phyloP scores from a whole-genome alignment of 352 stramenopile species.

The Hyaloperonospora brassicae region DNA sequence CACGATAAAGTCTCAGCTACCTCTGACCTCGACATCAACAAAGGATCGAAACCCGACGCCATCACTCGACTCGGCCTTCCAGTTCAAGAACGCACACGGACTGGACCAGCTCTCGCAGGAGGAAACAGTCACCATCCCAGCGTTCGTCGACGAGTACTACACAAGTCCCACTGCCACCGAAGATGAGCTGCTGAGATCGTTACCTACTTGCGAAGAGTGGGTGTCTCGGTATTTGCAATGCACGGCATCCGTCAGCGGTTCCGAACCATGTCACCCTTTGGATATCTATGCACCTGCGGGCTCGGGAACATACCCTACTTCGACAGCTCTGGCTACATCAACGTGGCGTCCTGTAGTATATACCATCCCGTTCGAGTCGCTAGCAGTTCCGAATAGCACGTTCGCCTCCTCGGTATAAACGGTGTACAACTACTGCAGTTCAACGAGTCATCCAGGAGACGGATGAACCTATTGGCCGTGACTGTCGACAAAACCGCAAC shows the following conservation, averaged over 20 bases:
- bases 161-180: conserved; percentile 42
- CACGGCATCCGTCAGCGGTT: conserved; percentile 15
- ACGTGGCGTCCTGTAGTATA: conserved; percentile 1
- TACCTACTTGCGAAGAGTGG: conserved; percentile 25
- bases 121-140: conserved; percentile 34
- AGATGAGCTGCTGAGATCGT: conserved; percentile 36
- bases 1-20: conserved; percentile 8
- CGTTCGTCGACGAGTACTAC: conserved; percentile 40
- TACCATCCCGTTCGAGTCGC: conserved; percentile 9
- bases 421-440: conserved; percentile 5
- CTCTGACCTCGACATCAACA: not conserved
- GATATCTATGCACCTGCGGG: conserved; percentile 3
- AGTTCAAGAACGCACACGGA: conserved; percentile 17
- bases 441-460: conserved; percentile 19
- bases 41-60: not conserved
- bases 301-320: conserved; percentile 2
- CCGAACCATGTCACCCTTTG: conserved; percentile 17
- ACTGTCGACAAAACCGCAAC: too few relatives aligned
- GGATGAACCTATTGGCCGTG: conserved; percentile 1
- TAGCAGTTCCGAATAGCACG: conserved; percentile 13
- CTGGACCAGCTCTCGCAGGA: conserved; percentile 62
- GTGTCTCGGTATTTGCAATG: conserved; percentile 6
- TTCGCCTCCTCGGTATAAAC: not conserved
- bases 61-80: conserved; percentile 11
- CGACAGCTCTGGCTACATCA: conserved; percentile 4